These are phyloP conservation scores for Malbranchea zuffiana DNA, from an alignment of 2,329 filamentous ascomycete genomes.

Conservation along the genomic window DNA sequence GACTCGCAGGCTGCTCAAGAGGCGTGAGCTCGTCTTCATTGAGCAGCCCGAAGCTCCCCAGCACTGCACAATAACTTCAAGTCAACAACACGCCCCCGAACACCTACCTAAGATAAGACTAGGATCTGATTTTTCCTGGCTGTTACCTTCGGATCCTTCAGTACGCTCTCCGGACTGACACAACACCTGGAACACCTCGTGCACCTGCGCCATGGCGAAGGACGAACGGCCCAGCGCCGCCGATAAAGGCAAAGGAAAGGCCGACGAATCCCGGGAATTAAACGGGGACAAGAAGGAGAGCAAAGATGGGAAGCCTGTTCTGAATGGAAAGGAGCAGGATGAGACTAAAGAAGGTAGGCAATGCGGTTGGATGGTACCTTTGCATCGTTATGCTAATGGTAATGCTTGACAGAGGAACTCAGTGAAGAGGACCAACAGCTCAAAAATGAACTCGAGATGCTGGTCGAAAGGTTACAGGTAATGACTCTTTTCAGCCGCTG, in stretches of 20 bases:
- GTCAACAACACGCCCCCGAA: too few species aligned
- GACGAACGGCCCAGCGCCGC: conserved; percentile 71
- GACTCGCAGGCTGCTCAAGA: too few species aligned
- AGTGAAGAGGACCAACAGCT: conserved; percentile 97
- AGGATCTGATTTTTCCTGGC: background rate
- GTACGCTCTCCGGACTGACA: background rate
- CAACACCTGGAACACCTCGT: background rate
- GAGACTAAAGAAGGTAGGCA: conserved; percentile 50
- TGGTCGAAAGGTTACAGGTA: conserved; percentile 88
- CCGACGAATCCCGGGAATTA: conserved; percentile 54
- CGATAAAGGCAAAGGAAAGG: conserved; percentile 97
- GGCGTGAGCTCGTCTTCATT: too few species aligned
- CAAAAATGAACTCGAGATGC: conserved; percentile 95
- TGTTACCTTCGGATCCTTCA: background rate
- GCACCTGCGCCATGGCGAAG: conserved; percentile 81
- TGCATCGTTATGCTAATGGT: conserved; percentile 7
- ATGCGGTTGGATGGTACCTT: conserved; percentile 21
- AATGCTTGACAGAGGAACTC: conserved; percentile 59
- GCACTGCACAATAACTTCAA: too few species aligned
- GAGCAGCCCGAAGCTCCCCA: too few species aligned
- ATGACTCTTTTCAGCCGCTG: background rate
- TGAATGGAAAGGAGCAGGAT: conserved; percentile 69
- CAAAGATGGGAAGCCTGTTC: conserved; percentile 58
- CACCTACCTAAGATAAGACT: too few species aligned
- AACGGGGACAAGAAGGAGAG: conserved; percentile 43